Evolutionary conservation across 305 asterid species (phyloP).

Genomic region (Nicotiana rustica): DNA sequence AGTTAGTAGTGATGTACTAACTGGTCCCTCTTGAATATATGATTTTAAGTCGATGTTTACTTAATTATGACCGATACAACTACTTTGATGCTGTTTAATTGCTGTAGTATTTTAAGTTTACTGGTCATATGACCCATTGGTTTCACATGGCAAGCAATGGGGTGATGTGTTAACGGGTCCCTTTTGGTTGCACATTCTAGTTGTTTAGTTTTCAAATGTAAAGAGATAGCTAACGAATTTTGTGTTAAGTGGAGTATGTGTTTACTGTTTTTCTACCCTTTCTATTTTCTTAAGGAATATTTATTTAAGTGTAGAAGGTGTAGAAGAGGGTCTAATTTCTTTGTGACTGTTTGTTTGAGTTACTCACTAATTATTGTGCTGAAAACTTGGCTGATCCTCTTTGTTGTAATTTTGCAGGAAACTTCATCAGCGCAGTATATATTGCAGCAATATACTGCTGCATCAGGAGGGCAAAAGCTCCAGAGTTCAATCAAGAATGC

Average conservation of each 20-base stretch:
- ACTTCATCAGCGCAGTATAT: constrained; percentile 87
- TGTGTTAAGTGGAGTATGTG: background rate
- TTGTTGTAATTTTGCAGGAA: constrained; percentile 59
- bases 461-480: constrained; percentile 79
- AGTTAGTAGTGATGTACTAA: background rate
- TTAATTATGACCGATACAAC: constrained; percentile 10
- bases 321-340: background rate
- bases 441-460: constrained; percentile 84
- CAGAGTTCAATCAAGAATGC: constrained; percentile 74
- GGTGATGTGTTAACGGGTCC: constrained; percentile 8
- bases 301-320: background rate
- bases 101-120: background rate
- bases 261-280: background rate
- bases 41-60: background rate
- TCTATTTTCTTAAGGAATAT: background rate
- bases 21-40: background rate
- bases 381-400: constrained; percentile 20
- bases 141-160: background rate
- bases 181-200: background rate
- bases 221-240: background rate
- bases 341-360: background rate
- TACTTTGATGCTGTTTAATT: constrained; percentile 4
- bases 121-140: background rate
- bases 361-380: background rate
- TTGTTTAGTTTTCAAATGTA: background rate